Conservation (phyloP, 345 rosid genomes). For the Brassica juncea region DNA sequence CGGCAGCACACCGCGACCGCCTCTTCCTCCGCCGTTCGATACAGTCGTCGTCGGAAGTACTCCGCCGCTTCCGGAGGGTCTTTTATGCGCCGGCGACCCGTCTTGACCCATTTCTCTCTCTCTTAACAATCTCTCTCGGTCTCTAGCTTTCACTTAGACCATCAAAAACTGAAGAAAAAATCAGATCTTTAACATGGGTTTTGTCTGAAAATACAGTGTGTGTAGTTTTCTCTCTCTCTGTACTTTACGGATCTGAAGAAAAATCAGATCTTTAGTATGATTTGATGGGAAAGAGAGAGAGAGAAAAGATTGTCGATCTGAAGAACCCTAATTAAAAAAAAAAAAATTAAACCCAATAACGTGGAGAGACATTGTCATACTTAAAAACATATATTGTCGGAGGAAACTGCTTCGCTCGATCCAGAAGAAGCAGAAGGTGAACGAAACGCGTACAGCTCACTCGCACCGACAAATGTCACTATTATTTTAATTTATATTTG, state of each 20-base stretch:
- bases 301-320: slow-evolving; percentile 27
- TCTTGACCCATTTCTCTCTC: slow-evolving; percentile 50
- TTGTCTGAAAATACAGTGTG: not conserved
- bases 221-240: not conserved
- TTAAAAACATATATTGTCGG: slow-evolving; percentile 10
- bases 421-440: slow-evolving; percentile 15
- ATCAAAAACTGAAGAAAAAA: slow-evolving; percentile 6
- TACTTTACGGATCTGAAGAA: slow-evolving; percentile 29
- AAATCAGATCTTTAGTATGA: slow-evolving; percentile 34
- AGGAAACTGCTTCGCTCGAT: slow-evolving; percentile 35
- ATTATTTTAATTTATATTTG: not conserved
- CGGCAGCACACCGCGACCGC: slow-evolving; percentile 43
- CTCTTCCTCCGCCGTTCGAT: slow-evolving; percentile 55
- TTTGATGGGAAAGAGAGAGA: slow-evolving; percentile 17
- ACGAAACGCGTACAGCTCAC: slow-evolving; percentile 40
- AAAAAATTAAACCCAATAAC: slow-evolving; percentile 32
- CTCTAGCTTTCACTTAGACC: slow-evolving; percentile 23
- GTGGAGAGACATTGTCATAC: slow-evolving; percentile 34
- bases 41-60: slow-evolving; percentile 47
- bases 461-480: slow-evolving; percentile 35
- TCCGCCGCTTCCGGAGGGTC: slow-evolving; percentile 55
- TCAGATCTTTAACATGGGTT: not conserved
- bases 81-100: slow-evolving; percentile 63
- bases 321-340: slow-evolving; percentile 38
- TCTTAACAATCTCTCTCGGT: not conserved